Conservation (phyloP, 805 yeast species). For the Kregervanrija fluxuum region DNA sequence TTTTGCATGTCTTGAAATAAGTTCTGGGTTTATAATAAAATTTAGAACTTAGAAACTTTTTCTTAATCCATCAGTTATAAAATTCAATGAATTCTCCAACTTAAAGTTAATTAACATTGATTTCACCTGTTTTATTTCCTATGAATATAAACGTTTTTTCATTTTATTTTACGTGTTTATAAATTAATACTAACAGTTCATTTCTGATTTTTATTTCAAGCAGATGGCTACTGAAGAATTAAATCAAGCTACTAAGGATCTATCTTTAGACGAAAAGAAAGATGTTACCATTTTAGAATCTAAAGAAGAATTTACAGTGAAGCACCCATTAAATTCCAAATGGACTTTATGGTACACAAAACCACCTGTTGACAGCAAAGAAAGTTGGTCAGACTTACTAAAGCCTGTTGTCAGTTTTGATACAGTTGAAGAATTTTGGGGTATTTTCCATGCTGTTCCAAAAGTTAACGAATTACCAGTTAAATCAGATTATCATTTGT, state of each 20-base stretch:
- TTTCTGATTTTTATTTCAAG: not conserved
- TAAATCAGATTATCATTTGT: slow-evolving; percentile 90
- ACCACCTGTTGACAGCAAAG: slow-evolving; percentile 72
- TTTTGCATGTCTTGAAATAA: no score
- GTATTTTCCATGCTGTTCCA: slow-evolving; percentile 89
- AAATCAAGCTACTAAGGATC: slow-evolving; percentile 27
- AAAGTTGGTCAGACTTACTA: slow-evolving; percentile 87
- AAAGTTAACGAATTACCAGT: slow-evolving; percentile 84
- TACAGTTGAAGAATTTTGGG: slow-evolving; percentile 99
- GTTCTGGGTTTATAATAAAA: no score
- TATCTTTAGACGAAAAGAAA: slow-evolving; percentile 28
- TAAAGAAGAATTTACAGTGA: slow-evolving; percentile 59
- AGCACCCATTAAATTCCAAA: slow-evolving; percentile 82
- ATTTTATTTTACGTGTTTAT: no score
- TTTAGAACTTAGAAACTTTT: no score
- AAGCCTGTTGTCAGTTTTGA: slow-evolving; percentile 88
- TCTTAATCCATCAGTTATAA: no score
- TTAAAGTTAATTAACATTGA: no score
- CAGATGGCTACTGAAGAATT: slow-evolving; percentile 29
- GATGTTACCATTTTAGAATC: slow-evolving; percentile 48
- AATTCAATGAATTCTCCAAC: no score
- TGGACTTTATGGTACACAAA: slow-evolving; percentile 99
- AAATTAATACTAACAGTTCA: no score
- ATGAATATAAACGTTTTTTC: no score
- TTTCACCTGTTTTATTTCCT: no score